Evolutionary conservation across 2,329 filamentous ascomycete species (phyloP).

Genomic region (Xylaria sp.): DNA sequence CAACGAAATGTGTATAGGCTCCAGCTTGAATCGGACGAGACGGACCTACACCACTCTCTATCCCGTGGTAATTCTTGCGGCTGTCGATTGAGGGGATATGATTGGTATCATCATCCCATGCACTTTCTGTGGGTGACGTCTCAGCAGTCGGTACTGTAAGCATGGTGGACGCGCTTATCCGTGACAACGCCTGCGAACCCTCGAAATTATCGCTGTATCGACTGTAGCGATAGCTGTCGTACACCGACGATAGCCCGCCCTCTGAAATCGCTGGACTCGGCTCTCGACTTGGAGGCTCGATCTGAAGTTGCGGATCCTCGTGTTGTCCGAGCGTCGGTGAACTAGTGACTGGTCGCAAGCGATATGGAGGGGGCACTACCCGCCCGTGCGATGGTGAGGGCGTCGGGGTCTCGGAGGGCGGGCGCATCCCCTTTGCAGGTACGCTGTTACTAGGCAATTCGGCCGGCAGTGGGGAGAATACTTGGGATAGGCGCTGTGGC

Average conservation of each 20-base stretch:
- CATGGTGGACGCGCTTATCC: slow-evolving; percentile 32
- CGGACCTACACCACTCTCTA: neutral
- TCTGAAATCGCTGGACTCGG: slow-evolving; percentile 42
- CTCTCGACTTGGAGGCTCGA: slow-evolving; percentile 38
- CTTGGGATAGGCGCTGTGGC: slow-evolving; percentile 43
- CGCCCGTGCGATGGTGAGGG: slow-evolving; percentile 38
- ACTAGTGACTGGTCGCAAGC: slow-evolving; percentile 40
- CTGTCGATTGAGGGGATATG: neutral
- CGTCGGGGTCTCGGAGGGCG: slow-evolving; percentile 36
- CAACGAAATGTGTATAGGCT: slow-evolving; percentile 5
- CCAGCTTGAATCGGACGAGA: neutral
- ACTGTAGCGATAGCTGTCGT: slow-evolving; percentile 46
- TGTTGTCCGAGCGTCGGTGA: slow-evolving; percentile 41
- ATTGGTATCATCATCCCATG: slow-evolving; percentile 18
- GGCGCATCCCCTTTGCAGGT: neutral
- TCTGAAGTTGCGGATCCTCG: slow-evolving; percentile 21
- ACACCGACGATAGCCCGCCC: slow-evolving; percentile 47
- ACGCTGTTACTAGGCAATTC: slow-evolving; percentile 27
- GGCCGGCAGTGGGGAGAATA: slow-evolving; percentile 46
- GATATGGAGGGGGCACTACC: slow-evolving; percentile 43
- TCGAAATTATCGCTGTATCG: slow-evolving; percentile 28
- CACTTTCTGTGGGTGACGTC: slow-evolving; percentile 6
- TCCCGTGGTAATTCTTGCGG: neutral
- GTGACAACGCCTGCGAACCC: slow-evolving; percentile 28
- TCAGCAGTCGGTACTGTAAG: slow-evolving; percentile 32